Evolutionary conservation across 225 moss, liverwort and hornwort genomes (phyloP).

Genomic region (Marchantia polymorpha): DNA sequence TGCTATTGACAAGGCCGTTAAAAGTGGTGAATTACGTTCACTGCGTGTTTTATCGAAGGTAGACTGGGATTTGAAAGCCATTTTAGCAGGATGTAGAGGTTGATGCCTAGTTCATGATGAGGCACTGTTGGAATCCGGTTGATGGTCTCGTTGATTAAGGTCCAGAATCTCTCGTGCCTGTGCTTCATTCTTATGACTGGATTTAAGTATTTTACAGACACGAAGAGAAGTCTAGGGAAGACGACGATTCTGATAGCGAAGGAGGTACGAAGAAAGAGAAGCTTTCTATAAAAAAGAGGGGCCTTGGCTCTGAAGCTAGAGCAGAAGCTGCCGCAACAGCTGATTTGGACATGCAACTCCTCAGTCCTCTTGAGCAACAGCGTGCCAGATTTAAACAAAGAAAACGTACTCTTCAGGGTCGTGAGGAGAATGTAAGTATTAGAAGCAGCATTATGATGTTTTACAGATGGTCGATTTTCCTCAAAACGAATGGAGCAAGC

Average conservation of each 20-base stretch:
- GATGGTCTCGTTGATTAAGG: neutral
- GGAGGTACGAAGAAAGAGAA: conserved; percentile 69
- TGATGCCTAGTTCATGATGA: too few species aligned
- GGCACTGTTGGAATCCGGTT: neutral
- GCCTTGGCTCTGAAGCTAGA: conserved; percentile 82
- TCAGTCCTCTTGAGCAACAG: conserved; percentile 87
- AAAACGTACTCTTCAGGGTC: conserved; percentile 69
- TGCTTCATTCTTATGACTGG: neutral
- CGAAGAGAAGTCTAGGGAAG: conserved; percentile 39
- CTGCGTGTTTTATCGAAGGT: neutral
- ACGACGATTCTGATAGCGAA: conserved; percentile 57
- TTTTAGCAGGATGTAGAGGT: too few species aligned
- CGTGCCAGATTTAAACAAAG: conserved; percentile 87
- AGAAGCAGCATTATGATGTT: neutral
- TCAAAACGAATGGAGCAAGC: too few species aligned
- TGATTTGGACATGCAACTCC: conserved; percentile 76
- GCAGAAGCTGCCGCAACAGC: conserved; percentile 59
- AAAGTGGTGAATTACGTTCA: neutral
- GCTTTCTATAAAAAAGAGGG: conserved; percentile 70
- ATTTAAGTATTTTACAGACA: conserved; percentile 16
- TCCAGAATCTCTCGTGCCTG: neutral
- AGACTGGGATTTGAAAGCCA: neutral
- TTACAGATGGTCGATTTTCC: too few species aligned
- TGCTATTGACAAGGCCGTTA: neutral
- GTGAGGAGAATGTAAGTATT: conserved; percentile 65